Base-by-base conservation (phyloP, 768 basidiomycete genomes). In the Auriscalpium orientale region DNA sequence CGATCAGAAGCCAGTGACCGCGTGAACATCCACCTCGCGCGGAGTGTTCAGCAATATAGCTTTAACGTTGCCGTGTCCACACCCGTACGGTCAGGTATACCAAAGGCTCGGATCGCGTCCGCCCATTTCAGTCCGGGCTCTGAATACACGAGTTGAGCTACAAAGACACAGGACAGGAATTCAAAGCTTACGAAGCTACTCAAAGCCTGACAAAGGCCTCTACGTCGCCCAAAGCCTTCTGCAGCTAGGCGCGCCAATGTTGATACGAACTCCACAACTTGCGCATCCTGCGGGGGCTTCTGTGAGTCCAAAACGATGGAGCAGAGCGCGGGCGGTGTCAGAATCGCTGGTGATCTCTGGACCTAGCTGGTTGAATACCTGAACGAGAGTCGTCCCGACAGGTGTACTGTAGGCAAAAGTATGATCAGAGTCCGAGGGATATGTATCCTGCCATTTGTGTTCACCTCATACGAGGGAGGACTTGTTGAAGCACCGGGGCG, bases 61-160 rank as follows among this genome's bases (percentile, higher is more conserved):
- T 95, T 93, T 62, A 98, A 71, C 0, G 91, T 91, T 35, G 89
- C 85, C 3, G 91, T 94, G 67, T 95, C 92, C 13, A 93, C 89
- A 7, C 89, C 88, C 58, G 85, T 83, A 47, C 91, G 82, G 67
- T 90, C 85, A 7, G 86, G 77, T 70, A 84, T 79, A 75, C 98
- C 95, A 65, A 95, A 95, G 4, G 88, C 81, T 60, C 84, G 83
- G 66, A 98, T 85, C 58, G 92, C 83, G 55, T 75, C 81, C 35
- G 91, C 77, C 91, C 92, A 95, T 64, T 89, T 81, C 53, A 95
- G 70, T 33, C 77, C 78, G 62, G 81, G 79, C 90, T 92, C 56
- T 18, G 58, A 51, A 58, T 50, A 58, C 28, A 16, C 62, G n/a
- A 58, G 49, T 20, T 62, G 49, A 65, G 54, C 57, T n/a, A 64